These are phyloP conservation scores for Salix arbutifolia DNA, from an alignment of 345 rosid genomes.

Conservation along the genomic window DNA sequence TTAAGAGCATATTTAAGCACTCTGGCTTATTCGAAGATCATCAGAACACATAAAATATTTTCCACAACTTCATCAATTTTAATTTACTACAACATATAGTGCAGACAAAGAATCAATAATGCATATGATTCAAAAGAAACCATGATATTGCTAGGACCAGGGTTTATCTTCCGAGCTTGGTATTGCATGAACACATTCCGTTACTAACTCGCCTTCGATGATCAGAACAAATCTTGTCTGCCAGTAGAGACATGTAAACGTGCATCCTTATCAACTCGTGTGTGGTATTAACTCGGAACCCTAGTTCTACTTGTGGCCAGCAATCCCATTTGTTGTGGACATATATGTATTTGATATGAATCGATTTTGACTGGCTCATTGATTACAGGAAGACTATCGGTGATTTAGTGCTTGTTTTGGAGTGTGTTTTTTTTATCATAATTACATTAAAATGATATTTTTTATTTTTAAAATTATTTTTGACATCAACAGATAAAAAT, in stretches of 20 bases:
- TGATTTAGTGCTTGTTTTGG: background rate
- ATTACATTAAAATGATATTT: too few relatives aligned
- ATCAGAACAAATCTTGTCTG: background rate
- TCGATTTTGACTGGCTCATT: background rate
- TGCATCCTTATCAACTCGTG: background rate
- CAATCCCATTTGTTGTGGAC: background rate
- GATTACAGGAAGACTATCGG: background rate
- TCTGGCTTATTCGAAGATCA: too few relatives aligned
- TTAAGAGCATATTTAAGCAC: too few relatives aligned
- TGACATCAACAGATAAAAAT: too few relatives aligned
- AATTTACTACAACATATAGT: background rate
- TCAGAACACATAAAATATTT: too few relatives aligned
- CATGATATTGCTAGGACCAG: background rate
- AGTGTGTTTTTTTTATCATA: too few relatives aligned
- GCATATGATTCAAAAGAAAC: background rate
- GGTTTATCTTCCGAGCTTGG: background rate
- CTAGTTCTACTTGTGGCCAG: constrained; percentile 5
- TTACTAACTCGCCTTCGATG: background rate
- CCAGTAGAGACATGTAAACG: background rate
- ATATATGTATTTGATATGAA: background rate
- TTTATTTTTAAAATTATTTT: too few relatives aligned
- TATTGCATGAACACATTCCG: background rate
- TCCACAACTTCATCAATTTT: too few relatives aligned
- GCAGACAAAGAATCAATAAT: background rate
- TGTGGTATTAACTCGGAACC: background rate